Percentiles rank a stretch among this genome's conserved stretches.
These are phyloP conservation scores for Trichoderma reesei DNA, from an alignment of 495 filamentous ascomycete species.

Conservation along the genomic window DNA sequence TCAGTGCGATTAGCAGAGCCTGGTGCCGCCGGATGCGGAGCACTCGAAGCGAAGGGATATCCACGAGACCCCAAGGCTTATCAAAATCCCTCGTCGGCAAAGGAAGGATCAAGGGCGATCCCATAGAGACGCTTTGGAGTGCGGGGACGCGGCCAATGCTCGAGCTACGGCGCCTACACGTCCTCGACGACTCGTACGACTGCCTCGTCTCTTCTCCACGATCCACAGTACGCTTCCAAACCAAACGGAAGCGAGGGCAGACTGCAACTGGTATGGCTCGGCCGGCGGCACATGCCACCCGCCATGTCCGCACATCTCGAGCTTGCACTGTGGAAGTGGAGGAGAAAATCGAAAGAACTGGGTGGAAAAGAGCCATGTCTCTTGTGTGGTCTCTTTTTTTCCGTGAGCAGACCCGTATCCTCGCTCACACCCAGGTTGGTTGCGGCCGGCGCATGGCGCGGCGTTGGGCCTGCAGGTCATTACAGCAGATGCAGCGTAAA, in stretches of 20 bases:
- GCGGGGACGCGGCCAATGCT: not conserved
- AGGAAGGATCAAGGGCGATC: not conserved
- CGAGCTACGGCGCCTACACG: not conserved
- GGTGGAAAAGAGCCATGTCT: not conserved
- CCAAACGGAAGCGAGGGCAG: not conserved
- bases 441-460: not conserved
- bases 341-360: not conserved
- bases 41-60: not conserved
- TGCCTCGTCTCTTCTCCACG: not conserved
- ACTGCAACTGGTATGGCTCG: not conserved
- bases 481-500: not conserved
- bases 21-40: not conserved
- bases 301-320: not conserved
- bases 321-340: slow-evolving; percentile 7
- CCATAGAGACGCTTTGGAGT: not conserved
- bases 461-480: slow-evolving; percentile 1
- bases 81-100: slow-evolving; percentile 3
- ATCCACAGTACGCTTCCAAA: not conserved
- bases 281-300: not conserved
- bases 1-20: not conserved
- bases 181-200: not conserved
- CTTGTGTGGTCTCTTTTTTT: not conserved
- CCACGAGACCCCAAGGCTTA: not conserved
- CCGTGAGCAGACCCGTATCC: not conserved
- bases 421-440: not conserved